phyloP scores from a whole-genome alignment of 2,329 filamentous ascomycete species.

The Cladosporium sp. region DNA sequence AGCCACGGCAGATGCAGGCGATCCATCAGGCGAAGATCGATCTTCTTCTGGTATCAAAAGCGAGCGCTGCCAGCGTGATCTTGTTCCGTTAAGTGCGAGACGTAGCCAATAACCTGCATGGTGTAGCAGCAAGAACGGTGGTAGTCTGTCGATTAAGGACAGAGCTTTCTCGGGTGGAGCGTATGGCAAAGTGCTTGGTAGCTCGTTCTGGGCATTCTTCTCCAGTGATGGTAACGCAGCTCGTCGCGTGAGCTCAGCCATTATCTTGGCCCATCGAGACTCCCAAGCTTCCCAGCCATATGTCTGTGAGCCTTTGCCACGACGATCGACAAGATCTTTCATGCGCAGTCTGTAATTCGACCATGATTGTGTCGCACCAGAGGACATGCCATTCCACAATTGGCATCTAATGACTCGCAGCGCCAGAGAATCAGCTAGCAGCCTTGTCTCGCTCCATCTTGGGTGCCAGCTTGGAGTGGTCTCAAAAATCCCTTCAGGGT shows the following conservation, averaged over 20 bases:
- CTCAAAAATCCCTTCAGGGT: constrained; percentile 76
- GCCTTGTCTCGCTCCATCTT: constrained; percentile 88
- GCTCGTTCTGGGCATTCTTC: constrained; percentile 22
- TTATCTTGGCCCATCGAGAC: constrained; percentile 65
- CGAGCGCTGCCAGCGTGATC: constrained; percentile 52
- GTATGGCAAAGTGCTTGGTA: constrained; percentile 36
- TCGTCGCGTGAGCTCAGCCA: constrained; percentile 60
- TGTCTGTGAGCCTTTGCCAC: constrained; percentile 80
- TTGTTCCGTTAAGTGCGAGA: constrained; percentile 54
- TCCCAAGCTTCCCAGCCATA: constrained; percentile 97
- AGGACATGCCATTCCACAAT: constrained; percentile 77
- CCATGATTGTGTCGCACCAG: constrained; percentile 78
- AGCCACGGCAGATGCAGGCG: constrained; percentile 56
- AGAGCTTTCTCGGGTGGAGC: constrained; percentile 54
- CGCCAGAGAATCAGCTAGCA: constrained; percentile 77
- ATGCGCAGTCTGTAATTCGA: constrained; percentile 72
- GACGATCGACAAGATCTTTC: constrained; percentile 74
- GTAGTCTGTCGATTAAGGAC: constrained; percentile 50
- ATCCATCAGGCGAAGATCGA: constrained; percentile 55
- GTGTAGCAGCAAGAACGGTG: constrained; percentile 60
- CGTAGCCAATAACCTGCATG: constrained; percentile 64
- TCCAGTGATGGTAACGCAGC: constrained; percentile 51
- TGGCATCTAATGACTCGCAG: constrained; percentile 80
- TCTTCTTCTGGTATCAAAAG: constrained; percentile 61
- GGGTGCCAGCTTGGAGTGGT: constrained; percentile 86